Evolutionary conservation across 2,329 filamentous ascomycete genomes (phyloP).

Genomic region (Colletotrichum ledebouriae): DNA sequence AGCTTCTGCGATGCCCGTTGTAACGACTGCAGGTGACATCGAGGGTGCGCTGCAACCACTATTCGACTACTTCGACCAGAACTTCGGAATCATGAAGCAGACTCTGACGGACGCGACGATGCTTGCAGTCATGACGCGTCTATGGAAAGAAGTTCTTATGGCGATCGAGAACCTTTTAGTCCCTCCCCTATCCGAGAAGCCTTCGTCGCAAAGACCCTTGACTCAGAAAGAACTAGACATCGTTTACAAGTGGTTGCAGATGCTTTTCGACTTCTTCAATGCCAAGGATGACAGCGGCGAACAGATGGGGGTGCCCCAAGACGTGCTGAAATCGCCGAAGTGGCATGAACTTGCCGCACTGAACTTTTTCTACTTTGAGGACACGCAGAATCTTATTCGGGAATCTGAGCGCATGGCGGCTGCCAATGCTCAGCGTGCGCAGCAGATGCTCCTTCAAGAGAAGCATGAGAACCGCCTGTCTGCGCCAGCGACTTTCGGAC

Average conservation of each 20-base stretch:
- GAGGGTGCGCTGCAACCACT: conserved; percentile 86
- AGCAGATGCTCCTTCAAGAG: conserved; percentile 73
- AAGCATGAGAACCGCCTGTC: conserved; percentile 67
- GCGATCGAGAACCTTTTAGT: conserved; percentile 92
- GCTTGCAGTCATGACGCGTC: conserved; percentile 96
- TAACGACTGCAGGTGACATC: conserved; percentile 78
- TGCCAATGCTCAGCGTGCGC: conserved; percentile 80
- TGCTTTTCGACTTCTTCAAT: conserved; percentile 95
- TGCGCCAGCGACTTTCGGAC: conserved; percentile 68
- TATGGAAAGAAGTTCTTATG: conserved; percentile 97
- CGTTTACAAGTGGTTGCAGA: conserved; percentile 92
- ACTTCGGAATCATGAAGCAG: conserved; percentile 99
- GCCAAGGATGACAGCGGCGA: conserved; percentile 88
- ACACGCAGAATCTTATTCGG: conserved; percentile 89
- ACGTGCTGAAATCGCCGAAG: conserved; percentile 95
- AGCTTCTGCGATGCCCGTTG: conserved; percentile 63
- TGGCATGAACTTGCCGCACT: conserved; percentile 97
- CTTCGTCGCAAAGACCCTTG: conserved; percentile 85
- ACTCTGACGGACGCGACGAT: conserved; percentile 96
- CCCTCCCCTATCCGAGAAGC: conserved; percentile 94
- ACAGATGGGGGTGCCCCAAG: conserved; percentile 87
- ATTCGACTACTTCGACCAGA: conserved; percentile 96
- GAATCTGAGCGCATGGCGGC: conserved; percentile 97
- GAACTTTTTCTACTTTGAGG: conserved; percentile 98
- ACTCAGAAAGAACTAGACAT: conserved; percentile 92